Percentiles rank a stretch among this genome's conserved stretches.
phyloP scores from a whole-genome alignment of 352 stramenopile species.

The Phytophthora syringae region DNA sequence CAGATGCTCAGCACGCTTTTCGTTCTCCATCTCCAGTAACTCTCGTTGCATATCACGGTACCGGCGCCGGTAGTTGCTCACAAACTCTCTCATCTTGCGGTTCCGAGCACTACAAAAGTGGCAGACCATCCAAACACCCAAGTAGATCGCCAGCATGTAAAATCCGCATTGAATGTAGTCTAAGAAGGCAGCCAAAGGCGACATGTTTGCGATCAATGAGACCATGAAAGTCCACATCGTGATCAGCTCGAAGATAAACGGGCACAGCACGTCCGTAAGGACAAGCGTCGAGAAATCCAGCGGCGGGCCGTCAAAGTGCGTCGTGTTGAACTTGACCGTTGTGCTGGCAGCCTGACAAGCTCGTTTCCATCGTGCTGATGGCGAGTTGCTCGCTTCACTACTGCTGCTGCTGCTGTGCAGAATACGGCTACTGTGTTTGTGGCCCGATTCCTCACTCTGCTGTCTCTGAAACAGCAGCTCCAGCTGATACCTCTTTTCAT shows the following conservation, averaged over 20 bases:
- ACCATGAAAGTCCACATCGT: conserved; percentile 76
- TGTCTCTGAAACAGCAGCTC: conserved; percentile 66
- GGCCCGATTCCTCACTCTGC: conserved; percentile 43
- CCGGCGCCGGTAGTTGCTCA: conserved; percentile 85
- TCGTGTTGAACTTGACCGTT: conserved; percentile 77
- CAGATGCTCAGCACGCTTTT: conserved; percentile 84
- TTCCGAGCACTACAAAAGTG: conserved; percentile 89
- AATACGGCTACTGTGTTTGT: conserved; percentile 24
- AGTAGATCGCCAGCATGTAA: conserved; percentile 75
- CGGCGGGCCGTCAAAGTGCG: conserved; percentile 78
- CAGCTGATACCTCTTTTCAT: conserved; percentile 67
- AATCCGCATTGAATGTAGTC: conserved; percentile 85
- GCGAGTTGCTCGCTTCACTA: conserved; percentile 26
- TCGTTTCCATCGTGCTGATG: conserved; percentile 75
- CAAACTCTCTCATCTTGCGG: conserved; percentile 88
- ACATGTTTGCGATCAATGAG: conserved; percentile 66
- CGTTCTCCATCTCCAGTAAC: conserved; percentile 75
- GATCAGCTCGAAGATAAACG: conserved; percentile 79
- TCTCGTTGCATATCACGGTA: conserved; percentile 78
- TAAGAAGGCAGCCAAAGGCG: conserved; percentile 75
- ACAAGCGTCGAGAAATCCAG: conserved; percentile 88
- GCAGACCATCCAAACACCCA: conserved; percentile 81
- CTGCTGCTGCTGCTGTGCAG: conserved; percentile 31
- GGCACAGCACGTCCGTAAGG: conserved; percentile 84
- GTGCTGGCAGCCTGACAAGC: conserved; percentile 70